Percentiles rank a stretch among this genome's conserved stretches.
These are phyloP conservation scores for Oryza longistaminata DNA, from an alignment of 176 grass and related monocot species.

Conservation along the genomic window DNA sequence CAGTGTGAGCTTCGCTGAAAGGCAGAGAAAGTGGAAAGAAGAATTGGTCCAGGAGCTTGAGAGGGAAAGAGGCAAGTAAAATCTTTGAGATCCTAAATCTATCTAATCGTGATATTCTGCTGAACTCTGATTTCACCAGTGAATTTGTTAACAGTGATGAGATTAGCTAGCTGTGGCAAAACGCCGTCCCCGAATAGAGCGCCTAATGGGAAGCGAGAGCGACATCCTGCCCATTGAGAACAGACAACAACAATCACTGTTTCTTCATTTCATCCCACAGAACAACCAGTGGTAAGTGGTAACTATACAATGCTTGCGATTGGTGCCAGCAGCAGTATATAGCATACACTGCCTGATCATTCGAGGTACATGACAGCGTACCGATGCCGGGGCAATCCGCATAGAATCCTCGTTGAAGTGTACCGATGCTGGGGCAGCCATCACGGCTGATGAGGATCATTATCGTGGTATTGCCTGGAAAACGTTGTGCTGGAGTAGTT, in stretches of 20 bases:
- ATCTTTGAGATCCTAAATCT: slow-evolving; percentile 21
- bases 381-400: slow-evolving; percentile 13
- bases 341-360: slow-evolving; percentile 16
- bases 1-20: slow-evolving; percentile 74
- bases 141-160: slow-evolving; percentile 66
- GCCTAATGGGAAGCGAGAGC: slow-evolving; percentile 61
- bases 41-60: slow-evolving; percentile 90
- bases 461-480: neutral
- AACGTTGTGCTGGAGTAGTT: slow-evolving; percentile 31
- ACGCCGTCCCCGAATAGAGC: slow-evolving; percentile 69
- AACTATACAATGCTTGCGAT: slow-evolving; percentile 23
- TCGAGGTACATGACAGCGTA: slow-evolving; percentile 8
- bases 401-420: slow-evolving; percentile 28
- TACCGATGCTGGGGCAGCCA: slow-evolving; percentile 17
- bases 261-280: slow-evolving; percentile 39
- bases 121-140: slow-evolving; percentile 30
- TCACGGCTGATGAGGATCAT: slow-evolving; percentile 12
- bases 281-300: slow-evolving; percentile 16
- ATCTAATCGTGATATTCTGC: neutral
- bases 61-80: slow-evolving; percentile 76
- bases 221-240: slow-evolving; percentile 43
- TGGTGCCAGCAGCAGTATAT: slow-evolving; percentile 30
- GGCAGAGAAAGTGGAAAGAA: slow-evolving; percentile 85
- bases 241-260: neutral
- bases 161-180: slow-evolving; percentile 64